phyloP scores from a whole-genome alignment of 257 asterid genomes.

The Nicotiana undulata region DNA sequence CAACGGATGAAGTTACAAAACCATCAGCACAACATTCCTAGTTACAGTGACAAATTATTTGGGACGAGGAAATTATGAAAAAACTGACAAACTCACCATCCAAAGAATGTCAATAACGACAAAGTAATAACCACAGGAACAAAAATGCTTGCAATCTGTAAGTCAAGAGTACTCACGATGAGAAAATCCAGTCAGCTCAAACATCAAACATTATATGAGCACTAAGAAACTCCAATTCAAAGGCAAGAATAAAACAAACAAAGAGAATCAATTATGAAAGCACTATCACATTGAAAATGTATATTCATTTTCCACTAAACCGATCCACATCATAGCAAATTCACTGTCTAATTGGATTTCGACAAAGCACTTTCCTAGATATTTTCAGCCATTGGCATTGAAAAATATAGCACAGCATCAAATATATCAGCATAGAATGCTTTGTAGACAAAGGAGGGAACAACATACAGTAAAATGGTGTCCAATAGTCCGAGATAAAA shows the following conservation, averaged over 20 bases:
- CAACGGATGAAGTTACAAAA: not conserved
- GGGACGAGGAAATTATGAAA: not conserved
- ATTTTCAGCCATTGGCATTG: not conserved
- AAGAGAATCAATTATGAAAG: not conserved
- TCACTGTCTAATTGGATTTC: not conserved
- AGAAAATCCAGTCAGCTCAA: constrained; percentile 11
- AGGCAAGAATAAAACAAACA: constrained; percentile 9
- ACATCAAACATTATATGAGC: not conserved
- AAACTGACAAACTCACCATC: constrained; percentile 56
- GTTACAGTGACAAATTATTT: not conserved
- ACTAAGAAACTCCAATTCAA: not conserved
- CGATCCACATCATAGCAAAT: not conserved
- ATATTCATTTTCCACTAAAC: not conserved
- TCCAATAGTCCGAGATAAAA: not conserved
- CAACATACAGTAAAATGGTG: not conserved
- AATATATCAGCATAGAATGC: not conserved
- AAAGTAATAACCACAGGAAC: constrained; percentile 72
- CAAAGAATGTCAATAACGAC: constrained; percentile 70
- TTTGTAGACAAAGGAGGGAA: not conserved
- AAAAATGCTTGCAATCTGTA: constrained; percentile 89
- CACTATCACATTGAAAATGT: not conserved
- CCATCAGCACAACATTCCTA: not conserved
- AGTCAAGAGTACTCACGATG: constrained; percentile 20
- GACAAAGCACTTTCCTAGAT: not conserved
- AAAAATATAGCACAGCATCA: not conserved